Evolutionary conservation across 139 green algal genomes (phyloP).

Genomic region (Nannochloris sp.): DNA sequence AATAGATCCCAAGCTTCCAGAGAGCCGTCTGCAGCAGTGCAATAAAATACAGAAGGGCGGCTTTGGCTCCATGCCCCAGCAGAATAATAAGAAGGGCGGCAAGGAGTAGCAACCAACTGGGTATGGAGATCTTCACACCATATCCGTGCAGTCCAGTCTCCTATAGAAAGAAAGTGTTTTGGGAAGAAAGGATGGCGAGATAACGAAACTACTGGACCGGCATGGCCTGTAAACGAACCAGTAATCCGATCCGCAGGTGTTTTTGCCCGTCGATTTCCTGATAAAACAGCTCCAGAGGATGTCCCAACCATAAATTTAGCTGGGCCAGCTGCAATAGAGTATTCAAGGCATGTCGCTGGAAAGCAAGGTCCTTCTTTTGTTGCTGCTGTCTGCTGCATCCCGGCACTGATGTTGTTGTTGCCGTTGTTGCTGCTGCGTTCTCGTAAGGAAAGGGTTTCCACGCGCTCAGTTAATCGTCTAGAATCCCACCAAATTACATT

Average conservation of each 20-base stretch:
- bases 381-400: constrained; percentile 16
- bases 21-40: constrained; percentile 65
- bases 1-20: constrained; percentile 88
- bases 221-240: constrained; percentile 69
- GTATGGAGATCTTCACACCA: constrained; percentile 89
- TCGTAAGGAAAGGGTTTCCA: constrained; percentile 35
- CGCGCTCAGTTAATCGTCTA: constrained; percentile 63
- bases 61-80: constrained; percentile 71
- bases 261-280: constrained; percentile 89
- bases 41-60: constrained; percentile 80
- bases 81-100: constrained; percentile 69
- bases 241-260: constrained; percentile 77
- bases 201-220: constrained; percentile 74
- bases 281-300: constrained; percentile 69
- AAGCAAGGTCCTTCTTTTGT: not conserved
- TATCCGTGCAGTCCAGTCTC: constrained; percentile 84
- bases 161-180: constrained; percentile 88
- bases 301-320: constrained; percentile 95
- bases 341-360: constrained; percentile 56
- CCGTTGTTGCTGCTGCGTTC: no score
- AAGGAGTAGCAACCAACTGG: constrained; percentile 80
- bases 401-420: no score
- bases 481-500: constrained; percentile 83
- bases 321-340: constrained; percentile 71
- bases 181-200: constrained; percentile 78